Conservation (phyloP, 345 rosid genomes). For the Ceriops tagal region DNA sequence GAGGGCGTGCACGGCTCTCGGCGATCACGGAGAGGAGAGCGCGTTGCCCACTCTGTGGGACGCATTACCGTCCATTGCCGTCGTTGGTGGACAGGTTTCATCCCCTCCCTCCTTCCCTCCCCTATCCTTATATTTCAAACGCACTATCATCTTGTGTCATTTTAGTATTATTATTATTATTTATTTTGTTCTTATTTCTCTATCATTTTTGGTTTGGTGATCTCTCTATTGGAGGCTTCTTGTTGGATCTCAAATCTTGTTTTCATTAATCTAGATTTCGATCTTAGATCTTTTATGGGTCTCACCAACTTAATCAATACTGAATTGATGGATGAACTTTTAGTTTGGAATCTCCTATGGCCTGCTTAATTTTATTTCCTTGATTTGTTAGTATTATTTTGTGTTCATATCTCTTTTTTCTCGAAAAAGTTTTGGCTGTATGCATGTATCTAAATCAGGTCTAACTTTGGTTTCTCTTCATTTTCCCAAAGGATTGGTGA, state of each 20-base stretch:
- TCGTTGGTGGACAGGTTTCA: conserved; percentile 89
- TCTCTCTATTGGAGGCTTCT: background rate
- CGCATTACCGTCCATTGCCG: conserved; percentile 89
- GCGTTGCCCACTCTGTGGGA: conserved; percentile 96
- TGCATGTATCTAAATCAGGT: too few relatives aligned
- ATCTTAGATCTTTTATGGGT: too few relatives aligned
- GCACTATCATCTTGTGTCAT: background rate
- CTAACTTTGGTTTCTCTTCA: too few relatives aligned
- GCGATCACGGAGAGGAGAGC: conserved; percentile 96
- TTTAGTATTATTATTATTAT: background rate
- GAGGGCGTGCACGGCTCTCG: conserved; percentile 89
- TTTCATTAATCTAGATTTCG: background rate
- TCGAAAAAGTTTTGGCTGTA: too few relatives aligned
- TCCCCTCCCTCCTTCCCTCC: background rate
- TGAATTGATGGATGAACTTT: too few relatives aligned
- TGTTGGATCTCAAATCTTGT: background rate
- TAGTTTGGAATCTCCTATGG: too few relatives aligned
- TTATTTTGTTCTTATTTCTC: background rate
- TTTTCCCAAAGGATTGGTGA: too few relatives aligned
- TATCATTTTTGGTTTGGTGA: background rate
- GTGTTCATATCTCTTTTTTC: too few relatives aligned
- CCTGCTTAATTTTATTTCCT: too few relatives aligned
- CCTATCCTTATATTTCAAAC: background rate
- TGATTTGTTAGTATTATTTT: too few relatives aligned
- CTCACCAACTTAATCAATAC: too few relatives aligned